Base-by-base conservation (phyloP, 371 early-diverging fungal genomes). In the Apophysomyces elegans region DNA sequence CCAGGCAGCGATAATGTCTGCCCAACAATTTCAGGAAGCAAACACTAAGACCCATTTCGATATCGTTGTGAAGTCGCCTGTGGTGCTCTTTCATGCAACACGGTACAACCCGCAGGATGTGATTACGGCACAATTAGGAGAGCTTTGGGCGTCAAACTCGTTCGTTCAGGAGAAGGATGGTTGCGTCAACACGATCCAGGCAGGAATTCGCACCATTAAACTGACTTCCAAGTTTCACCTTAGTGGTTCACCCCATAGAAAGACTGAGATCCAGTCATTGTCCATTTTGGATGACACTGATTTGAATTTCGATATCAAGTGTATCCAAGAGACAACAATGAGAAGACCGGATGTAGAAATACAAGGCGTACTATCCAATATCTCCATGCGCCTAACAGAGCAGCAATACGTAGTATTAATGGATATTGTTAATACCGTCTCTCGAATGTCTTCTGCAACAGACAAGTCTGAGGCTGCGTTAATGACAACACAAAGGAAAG, bases 251-350 rank as follows among this genome's bases (percentile, higher is more conserved):
- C 61, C 54, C 4, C 5, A 16, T 21, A n/a, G 56, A 44, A 63
- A 68, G 36, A 26, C 66, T 62, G 65, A 67, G n/a, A 64, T 76
- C 4, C 91, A 92, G 67, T 79, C 78, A n/a, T 71, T 93, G 37
- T 88, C 93, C 63, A 92, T 96, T 47, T 83, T 96, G 3, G 93
- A 95, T 59, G 91, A 96, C 71, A 91, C 94, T 16, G 91, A 93
- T 72, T 80, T 95, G 26, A 76, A 77, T 50, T 84, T 95, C 58
- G 85, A 88, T 47, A 84, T 91, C 63, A 75, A 70, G n/a, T 73
- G 62, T 11, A 14, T 56, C n/a, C 54, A 76, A 4, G 62, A 69
- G 16, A 18, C n/a, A 5, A 61, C 59, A 12, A 43, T 54, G 1
- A 63, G 50, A 7, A 67, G 74, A 12, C 77, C 83, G 0, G 72